Evolutionary conservation across 1,284 basidiomycete species (phyloP), one percentile per base, ranked within the genome.

Genomic region (Tilletia horrida): DNA sequence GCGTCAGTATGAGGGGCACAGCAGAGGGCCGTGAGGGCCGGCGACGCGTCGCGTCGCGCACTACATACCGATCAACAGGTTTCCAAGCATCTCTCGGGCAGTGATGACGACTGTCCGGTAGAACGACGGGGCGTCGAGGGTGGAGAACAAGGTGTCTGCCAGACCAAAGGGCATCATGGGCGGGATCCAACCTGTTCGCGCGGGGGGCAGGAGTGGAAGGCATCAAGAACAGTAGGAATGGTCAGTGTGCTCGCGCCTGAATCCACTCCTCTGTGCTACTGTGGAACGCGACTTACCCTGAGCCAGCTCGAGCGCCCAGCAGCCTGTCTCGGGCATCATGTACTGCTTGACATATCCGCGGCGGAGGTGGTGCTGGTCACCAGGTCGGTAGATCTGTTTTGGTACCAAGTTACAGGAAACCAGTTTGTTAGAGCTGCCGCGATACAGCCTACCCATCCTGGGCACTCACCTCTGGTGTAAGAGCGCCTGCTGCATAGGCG

Each of bases 221-320:
- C 11, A 43, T 35, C n/a, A 1, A n/a, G n/a, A 45, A n/a, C 13
- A 1, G 45, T 52, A 42, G 8, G 42, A 23, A 27, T 1, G 40
- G 7, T 11, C 11, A 23, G 48, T 43, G 43, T 18, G 18, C 9
- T 45, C 7, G 31, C 44, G n/a, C n/a, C n/a, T n/a, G n/a, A n/a
- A n/a, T n/a, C n/a, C n/a, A n/a, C n/a, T n/a, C n/a, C n/a, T n/a
- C n/a, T n/a, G 40, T 23, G 3, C 18, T 50, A 62, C 21, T 16
- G 42, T 0, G 9, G 23, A 31, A 27, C 11, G 7, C 18, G 71
- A 69, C 40, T 31, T 18, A 93, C 93, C 95, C 82, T 90, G 84
- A 55, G 94, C 95, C 75, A 96, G 92, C 83, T 98, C 95, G 72
- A 98, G 84, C 2, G 95, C 95, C 84, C 92, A 98, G 81, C 91